These are phyloP conservation scores for Brettanomyces nanus DNA, from an alignment of 805 yeast genomes.

Conservation along the genomic window DNA sequence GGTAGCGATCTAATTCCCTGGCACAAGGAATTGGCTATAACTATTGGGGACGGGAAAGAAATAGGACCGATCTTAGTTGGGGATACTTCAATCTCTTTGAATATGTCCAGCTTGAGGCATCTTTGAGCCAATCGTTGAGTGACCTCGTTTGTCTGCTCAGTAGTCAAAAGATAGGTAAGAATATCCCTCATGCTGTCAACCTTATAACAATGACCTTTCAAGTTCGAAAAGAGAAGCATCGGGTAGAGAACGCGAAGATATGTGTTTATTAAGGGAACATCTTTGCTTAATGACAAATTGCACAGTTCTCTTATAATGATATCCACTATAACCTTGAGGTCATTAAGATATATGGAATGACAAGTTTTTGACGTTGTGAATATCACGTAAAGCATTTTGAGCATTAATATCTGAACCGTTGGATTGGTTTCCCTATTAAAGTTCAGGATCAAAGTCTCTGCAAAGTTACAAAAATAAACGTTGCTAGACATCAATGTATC, in stretches of 20 bases:
- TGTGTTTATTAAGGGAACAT: constrained; percentile 54
- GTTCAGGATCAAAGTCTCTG: constrained; percentile 62
- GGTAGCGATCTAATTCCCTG: neutral
- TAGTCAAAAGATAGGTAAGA: constrained; percentile 37
- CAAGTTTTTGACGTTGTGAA: constrained; percentile 59
- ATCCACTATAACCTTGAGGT: constrained; percentile 74
- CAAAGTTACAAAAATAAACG: constrained; percentile 42
- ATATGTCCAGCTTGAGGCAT: constrained; percentile 23
- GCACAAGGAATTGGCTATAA: neutral
- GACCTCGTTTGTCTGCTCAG: constrained; percentile 28
- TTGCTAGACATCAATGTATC: constrained; percentile 40
- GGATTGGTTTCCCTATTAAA: constrained; percentile 72
- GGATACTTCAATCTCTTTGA: constrained; percentile 1
- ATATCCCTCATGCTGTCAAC: constrained; percentile 42
- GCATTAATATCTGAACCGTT: constrained; percentile 65
- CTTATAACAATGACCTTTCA: constrained; percentile 51
- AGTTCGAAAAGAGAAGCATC: constrained; percentile 55
- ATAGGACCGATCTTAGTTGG: neutral
- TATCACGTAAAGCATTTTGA: constrained; percentile 68
- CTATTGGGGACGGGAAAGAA: neutral
- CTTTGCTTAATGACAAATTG: constrained; percentile 50
- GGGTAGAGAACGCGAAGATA: constrained; percentile 72
- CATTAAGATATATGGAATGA: constrained; percentile 73
- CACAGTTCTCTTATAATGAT: constrained; percentile 73
- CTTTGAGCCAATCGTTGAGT: constrained; percentile 35